phyloP scores from a whole-genome alignment of 75 land plant species.

The Pinus albicaulis region DNA sequence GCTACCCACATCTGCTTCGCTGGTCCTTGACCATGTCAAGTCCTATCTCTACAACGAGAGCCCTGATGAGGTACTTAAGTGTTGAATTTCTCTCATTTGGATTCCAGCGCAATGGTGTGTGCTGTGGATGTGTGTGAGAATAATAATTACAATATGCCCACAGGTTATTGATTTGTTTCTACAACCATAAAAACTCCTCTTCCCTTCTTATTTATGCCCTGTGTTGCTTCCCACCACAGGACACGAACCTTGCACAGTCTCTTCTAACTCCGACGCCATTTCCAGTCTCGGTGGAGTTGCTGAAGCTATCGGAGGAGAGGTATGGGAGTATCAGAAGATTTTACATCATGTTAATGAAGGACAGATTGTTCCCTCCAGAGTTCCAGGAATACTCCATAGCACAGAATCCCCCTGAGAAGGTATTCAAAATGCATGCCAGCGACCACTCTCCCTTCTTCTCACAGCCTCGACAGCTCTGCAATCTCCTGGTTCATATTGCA shows the following conservation, averaged over 20 bases:
- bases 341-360: slow-evolving; percentile 17
- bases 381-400: slow-evolving; percentile 18
- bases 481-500: slow-evolving; percentile 8
- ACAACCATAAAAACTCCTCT: too few relatives aligned
- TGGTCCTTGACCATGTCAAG: not conserved
- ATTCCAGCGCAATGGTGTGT: too few relatives aligned
- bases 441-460: slow-evolving; percentile 30
- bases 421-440: slow-evolving; percentile 10
- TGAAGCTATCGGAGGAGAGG: slow-evolving; percentile 12
- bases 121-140: too few relatives aligned
- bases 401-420: slow-evolving; percentile 19
- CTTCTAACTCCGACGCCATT: slow-evolving; percentile 11
- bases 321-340: slow-evolving; percentile 22
- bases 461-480: slow-evolving; percentile 15
- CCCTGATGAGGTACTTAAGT: slow-evolving; percentile 10
- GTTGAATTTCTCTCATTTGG: too few relatives aligned
- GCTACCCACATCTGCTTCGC: slow-evolving; percentile 5
- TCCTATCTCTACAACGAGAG: slow-evolving; percentile 14
- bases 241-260: slow-evolving; percentile 13
- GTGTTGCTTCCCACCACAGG: slow-evolving; percentile 1
- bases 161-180: not conserved
- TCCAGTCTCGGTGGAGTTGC: slow-evolving; percentile 8
- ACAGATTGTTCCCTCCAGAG: not conserved
- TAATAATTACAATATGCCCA: not conserved
- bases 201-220: too few relatives aligned